These are phyloP conservation scores for Sarocladium oryzae DNA, from an alignment of 2,329 filamentous ascomycete species.

Conservation along the genomic window DNA sequence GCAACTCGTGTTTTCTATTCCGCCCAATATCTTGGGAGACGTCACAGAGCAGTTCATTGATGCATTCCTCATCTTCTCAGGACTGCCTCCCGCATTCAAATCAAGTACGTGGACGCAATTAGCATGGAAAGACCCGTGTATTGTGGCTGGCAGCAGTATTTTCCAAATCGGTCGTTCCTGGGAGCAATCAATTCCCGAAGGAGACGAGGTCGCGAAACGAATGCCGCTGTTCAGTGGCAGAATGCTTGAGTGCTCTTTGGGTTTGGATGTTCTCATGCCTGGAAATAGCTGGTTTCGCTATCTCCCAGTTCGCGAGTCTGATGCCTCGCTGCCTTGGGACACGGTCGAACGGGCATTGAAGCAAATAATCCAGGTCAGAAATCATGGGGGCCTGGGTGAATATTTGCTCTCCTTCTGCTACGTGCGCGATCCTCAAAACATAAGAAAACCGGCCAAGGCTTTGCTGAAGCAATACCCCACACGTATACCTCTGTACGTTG, in stretches of 20 bases:
- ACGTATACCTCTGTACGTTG: slow-evolving; percentile 66
- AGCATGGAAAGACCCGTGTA: slow-evolving; percentile 25
- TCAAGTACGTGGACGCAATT: slow-evolving; percentile 21
- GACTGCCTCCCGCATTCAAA: slow-evolving; percentile 46
- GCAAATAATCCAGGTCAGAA: slow-evolving; percentile 45
- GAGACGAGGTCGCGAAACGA: neutral
- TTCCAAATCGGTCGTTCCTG: neutral
- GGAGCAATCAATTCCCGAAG: neutral
- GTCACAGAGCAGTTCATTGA: slow-evolving; percentile 51
- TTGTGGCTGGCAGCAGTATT: slow-evolving; percentile 12
- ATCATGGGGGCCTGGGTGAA: slow-evolving; percentile 43
- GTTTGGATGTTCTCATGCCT: slow-evolving; percentile 48
- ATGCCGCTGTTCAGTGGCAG: neutral
- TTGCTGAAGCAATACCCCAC: slow-evolving; percentile 63
- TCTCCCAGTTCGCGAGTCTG: slow-evolving; percentile 21
- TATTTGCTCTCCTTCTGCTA: slow-evolving; percentile 66
- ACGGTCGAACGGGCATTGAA: slow-evolving; percentile 51
- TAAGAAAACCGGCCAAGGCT: slow-evolving; percentile 65
- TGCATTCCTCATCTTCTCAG: slow-evolving; percentile 63
- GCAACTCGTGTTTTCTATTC: slow-evolving; percentile 51
- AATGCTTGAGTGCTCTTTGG: neutral
- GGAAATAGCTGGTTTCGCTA: slow-evolving; percentile 38
- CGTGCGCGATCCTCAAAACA: slow-evolving; percentile 42
- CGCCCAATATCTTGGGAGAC: slow-evolving; percentile 24
- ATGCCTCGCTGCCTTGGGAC: slow-evolving; percentile 27